Percentiles rank a stretch among this genome's conserved stretches.
Conservation (phyloP, 495 filamentous ascomycete species). For the Penicillium lividum region DNA sequence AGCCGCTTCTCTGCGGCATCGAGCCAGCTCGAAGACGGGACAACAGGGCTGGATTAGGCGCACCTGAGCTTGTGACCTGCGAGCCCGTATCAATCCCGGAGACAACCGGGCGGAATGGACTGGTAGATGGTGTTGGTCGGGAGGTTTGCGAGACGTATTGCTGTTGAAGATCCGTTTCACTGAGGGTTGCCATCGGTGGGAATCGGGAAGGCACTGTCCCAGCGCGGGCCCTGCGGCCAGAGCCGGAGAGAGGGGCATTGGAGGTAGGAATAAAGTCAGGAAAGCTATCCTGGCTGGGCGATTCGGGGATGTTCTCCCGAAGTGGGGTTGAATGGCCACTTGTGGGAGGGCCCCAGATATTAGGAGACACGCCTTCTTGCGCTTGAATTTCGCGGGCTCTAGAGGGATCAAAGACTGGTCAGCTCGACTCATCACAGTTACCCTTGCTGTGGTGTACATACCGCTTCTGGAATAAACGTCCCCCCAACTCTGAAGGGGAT, state of each 20-base stretch:
- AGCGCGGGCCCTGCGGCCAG: conserved; percentile 76
- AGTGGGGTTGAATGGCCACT: conserved; percentile 94
- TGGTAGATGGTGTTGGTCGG: conserved; percentile 86
- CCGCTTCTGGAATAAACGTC: conserved; percentile 88
- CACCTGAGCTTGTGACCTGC: conserved; percentile 45
- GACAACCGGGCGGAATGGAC: conserved; percentile 81
- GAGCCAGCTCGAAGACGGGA: conserved; percentile 92
- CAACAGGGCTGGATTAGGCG: conserved; percentile 67
- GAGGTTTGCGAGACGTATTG: conserved; percentile 76
- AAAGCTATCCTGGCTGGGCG: conserved; percentile 90
- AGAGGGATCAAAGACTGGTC: conserved; percentile 14
- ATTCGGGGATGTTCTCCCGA: conserved; percentile 96
- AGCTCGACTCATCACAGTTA: conserved; percentile 12
- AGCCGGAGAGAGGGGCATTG: conserved; percentile 55
- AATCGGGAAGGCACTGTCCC: conserved; percentile 97
- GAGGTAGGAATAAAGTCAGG: conserved; percentile 78
- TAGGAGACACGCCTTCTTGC: conserved; percentile 85
- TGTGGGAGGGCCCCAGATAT: conserved; percentile 93
- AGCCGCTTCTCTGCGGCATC: conserved; percentile 84
- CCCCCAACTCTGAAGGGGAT: conserved; percentile 87
- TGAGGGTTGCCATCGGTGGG: conserved; percentile 65
- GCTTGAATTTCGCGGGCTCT: conserved; percentile 97
- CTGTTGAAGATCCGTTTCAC: conserved; percentile 60
- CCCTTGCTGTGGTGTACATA: conserved; percentile 46
- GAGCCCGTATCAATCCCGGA: conserved; percentile 62